Conservation (phyloP, 169 alveolate species). For the Babesia bovis region DNA sequence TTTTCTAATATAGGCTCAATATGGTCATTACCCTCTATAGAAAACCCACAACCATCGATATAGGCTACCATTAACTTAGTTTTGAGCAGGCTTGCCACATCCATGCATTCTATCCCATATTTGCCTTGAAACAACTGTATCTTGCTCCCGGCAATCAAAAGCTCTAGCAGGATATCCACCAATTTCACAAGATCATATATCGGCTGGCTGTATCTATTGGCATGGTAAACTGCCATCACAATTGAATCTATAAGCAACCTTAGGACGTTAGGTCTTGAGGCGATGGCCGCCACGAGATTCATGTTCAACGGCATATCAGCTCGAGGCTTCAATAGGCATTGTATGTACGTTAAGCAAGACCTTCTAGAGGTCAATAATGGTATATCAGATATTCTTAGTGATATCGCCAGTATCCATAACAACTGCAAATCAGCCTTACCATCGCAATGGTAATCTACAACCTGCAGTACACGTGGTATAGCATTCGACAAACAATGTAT, state of each 20-base stretch:
- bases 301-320: neutral
- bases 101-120: neutral
- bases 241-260: constrained; percentile 9
- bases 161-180: neutral
- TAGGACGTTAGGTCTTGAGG: constrained; percentile 2
- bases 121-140: neutral
- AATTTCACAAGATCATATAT: constrained; percentile 5
- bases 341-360: neutral
- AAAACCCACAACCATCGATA: constrained; percentile 14
- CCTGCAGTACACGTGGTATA: constrained; percentile 14
- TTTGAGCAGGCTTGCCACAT: constrained; percentile 17
- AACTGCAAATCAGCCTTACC: neutral
- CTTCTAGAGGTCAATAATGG: neutral
- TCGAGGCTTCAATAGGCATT: neutral
- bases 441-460: constrained; percentile 2
- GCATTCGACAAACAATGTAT: constrained; percentile 1
- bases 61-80: neutral
- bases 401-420: neutral
- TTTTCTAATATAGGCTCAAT: neutral
- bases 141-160: neutral
- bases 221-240: neutral
- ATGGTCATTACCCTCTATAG: neutral
- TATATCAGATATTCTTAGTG: constrained; percentile 6
- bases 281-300: neutral
- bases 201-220: constrained; percentile 5